Evolutionary conservation across 108 stramenopile genomes (phyloP).

Genomic region (Schizochytrium sp.): DNA sequence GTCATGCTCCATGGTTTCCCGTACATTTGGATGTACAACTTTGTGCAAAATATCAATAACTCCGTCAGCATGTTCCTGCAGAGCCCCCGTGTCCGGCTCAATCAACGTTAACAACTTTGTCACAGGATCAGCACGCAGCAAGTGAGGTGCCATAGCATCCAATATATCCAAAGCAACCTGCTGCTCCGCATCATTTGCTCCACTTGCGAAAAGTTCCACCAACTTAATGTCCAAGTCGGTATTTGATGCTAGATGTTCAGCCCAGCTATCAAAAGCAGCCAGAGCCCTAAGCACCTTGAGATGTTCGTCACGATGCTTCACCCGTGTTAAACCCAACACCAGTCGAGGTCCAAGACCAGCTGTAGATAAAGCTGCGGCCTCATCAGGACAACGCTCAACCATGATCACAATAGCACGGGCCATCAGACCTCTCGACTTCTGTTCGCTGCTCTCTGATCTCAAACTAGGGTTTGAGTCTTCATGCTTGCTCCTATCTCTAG

Average conservation of each 20-base stretch:
- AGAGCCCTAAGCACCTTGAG: neutral
- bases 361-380: neutral
- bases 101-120: neutral
- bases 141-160: neutral
- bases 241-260: neutral
- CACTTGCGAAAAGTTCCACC: neutral
- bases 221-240: neutral
- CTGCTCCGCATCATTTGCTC: neutral
- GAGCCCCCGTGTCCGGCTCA: neutral
- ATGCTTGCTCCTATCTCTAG: neutral
- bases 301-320: neutral
- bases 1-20: neutral
- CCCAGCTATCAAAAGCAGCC: slow-evolving; percentile 6
- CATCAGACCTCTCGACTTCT: neutral
- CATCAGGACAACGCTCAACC: slow-evolving; percentile 6
- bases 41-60: neutral
- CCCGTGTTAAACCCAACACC: neutral
- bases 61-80: neutral
- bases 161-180: neutral
- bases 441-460: neutral
- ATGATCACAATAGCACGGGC: neutral
- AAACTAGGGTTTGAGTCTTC: neutral
- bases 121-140: neutral
- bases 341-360: slow-evolving; percentile 1
- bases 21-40: neutral